These are phyloP conservation scores for Microcyclosporella mali DNA, from an alignment of 2,329 filamentous ascomycete species.

Conservation along the genomic window DNA sequence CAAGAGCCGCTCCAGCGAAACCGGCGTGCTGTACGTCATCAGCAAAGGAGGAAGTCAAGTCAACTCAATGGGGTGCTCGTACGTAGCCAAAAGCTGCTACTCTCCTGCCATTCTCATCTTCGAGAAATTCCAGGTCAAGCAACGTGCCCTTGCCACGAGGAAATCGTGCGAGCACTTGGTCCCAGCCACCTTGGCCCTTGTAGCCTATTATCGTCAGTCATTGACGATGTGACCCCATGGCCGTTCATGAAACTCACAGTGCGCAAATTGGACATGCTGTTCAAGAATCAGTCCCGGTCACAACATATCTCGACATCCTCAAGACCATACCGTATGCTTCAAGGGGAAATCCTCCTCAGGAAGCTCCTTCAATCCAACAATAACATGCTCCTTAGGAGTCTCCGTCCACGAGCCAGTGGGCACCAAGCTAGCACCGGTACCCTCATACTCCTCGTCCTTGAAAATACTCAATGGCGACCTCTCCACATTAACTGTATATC, in stretches of 20 bases:
- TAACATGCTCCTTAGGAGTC: conserved; percentile 36
- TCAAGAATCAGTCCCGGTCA: neutral
- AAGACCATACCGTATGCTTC: conserved; percentile 51
- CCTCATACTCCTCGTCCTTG: conserved; percentile 36
- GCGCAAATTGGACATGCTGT: conserved; percentile 35
- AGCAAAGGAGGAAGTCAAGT: conserved; percentile 1
- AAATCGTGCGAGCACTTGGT: conserved; percentile 72
- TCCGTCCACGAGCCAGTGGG: conserved; percentile 37
- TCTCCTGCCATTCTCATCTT: conserved; percentile 61
- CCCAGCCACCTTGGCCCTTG: conserved; percentile 64
- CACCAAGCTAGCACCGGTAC: conserved; percentile 35
- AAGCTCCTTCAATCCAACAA: conserved; percentile 39
- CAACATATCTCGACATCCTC: neutral
- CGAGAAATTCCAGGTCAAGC: conserved; percentile 81
- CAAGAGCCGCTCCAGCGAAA: conserved; percentile 58
- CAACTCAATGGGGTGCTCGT: conserved; percentile 4
- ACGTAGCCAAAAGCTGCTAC: conserved; percentile 63
- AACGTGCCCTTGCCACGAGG: conserved; percentile 69
- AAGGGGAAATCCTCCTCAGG: conserved; percentile 57
- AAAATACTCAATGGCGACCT: conserved; percentile 36
- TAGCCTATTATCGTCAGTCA: conserved; percentile 24
- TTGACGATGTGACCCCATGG: neutral
- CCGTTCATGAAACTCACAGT: conserved; percentile 22
- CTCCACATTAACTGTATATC: conserved; percentile 38
- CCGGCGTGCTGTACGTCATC: conserved; percentile 60